Evolutionary conservation across 2,329 filamentous ascomycete genomes (phyloP), one percentile per base, ranked within the genome.

Genomic region (Didymella arachidicola): DNA sequence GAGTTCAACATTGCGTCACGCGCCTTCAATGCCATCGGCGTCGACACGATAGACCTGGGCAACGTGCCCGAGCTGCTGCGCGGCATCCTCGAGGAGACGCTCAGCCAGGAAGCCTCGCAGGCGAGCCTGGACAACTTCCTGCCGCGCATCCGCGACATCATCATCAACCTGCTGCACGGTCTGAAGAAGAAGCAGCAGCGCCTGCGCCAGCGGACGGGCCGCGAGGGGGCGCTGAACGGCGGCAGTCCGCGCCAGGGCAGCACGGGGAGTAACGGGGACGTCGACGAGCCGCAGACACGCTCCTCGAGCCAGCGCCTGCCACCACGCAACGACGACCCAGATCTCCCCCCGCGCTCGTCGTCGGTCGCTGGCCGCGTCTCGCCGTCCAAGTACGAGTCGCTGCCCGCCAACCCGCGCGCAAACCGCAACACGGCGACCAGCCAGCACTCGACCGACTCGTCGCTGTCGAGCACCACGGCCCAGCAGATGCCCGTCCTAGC

Each of bases 1-100:
- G 95, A 99, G 79, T 99, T 99, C 84, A 99, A 99, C 79, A 95
- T 99, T 82, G 95, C 95, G 27, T 98, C 94, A 78, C 90, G 95
- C 55, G 94, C 95, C 61, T 99, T 99, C 79, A 92, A 92, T 71
- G 92, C 93, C 58, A 99, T 99, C 72, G 95, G 96, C 62, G 95
- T 99, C 63, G 95, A 99, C 72, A 97, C 93, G 1, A 87, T 88
- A 26, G 95, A 99, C 77, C 84, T 99, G 12, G 95, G 95, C 57
- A 97, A 97, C 68, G 95, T 99, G 2, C 95, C 95, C 6, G 95
- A 99, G 76, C 83, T 93, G 59, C 80, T 99, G 63, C 88, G 95
- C 69, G 88, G 89, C 59, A 98, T 99, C 57, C 85, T 99, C 53
- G 95, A 99, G 78, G 91, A 96, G 57, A 99, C 95, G 1, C 84